These are phyloP conservation scores for Thymus mandschuricus DNA, from an alignment of 257 asterid genomes.

Conservation along the genomic window DNA sequence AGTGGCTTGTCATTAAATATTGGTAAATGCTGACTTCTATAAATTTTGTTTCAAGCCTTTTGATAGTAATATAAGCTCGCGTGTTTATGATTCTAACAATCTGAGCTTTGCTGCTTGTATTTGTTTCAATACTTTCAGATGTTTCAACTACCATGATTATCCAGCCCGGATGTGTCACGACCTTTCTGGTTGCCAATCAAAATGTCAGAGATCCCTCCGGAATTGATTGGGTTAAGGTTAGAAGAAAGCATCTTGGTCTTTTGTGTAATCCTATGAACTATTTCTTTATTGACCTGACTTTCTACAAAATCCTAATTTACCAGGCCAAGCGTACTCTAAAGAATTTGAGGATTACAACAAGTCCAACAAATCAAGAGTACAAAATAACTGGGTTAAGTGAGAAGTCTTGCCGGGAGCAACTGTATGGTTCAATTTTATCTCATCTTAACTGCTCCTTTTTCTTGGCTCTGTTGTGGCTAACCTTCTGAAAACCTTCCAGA, in stretches of 20 bases:
- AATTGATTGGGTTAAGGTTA: slow-evolving; percentile 81
- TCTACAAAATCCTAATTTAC: slow-evolving; percentile 6
- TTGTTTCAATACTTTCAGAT: slow-evolving; percentile 46
- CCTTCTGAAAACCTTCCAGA: slow-evolving; percentile 41
- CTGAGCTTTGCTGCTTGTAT: background rate
- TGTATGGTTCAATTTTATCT: slow-evolving; percentile 40
- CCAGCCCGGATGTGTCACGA: slow-evolving; percentile 77
- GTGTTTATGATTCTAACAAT: background rate
- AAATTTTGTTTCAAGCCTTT: background rate
- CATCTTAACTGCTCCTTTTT: background rate
- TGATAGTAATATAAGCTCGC: background rate
- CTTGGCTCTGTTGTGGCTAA: background rate
- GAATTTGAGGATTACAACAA: slow-evolving; percentile 74
- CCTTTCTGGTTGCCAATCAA: slow-evolving; percentile 77
- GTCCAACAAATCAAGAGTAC: slow-evolving; percentile 76
- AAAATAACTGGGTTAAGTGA: slow-evolving; percentile 87
- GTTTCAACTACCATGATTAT: slow-evolving; percentile 90
- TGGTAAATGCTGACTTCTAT: slow-evolving; percentile 42
- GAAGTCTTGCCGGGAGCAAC: slow-evolving; percentile 61
- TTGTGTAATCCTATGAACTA: background rate
- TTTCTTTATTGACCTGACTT: background rate
- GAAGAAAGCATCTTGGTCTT: background rate
- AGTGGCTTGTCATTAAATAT: slow-evolving; percentile 85
- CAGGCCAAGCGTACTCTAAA: slow-evolving; percentile 80
- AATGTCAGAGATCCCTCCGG: slow-evolving; percentile 67